These are phyloP conservation scores for Lippia alba DNA, from an alignment of 305 asterid species.

Conservation along the genomic window DNA sequence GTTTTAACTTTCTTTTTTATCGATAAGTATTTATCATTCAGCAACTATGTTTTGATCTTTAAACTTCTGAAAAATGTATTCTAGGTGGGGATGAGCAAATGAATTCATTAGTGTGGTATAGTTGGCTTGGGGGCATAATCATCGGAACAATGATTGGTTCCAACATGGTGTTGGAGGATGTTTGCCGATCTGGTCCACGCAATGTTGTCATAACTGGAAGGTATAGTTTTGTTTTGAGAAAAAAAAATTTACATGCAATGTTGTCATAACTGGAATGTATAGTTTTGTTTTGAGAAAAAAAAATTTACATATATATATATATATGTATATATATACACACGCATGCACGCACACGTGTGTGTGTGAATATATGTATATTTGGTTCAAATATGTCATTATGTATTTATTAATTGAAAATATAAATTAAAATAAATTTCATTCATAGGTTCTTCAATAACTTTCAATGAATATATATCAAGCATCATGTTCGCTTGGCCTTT, in stretches of 20 bases:
- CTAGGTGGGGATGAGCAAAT: conserved; percentile 91
- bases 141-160: conserved; percentile 96
- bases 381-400: no score
- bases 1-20: background rate
- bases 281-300: no score
- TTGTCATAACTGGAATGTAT: conserved; percentile 90
- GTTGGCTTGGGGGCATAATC: conserved; percentile 95
- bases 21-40: background rate
- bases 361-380: no score
- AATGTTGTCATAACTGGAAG: conserved; percentile 96
- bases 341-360: no score
- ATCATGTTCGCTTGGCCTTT: background rate
- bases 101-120: conserved; percentile 87
- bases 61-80: conserved; percentile 19
- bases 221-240: conserved; percentile 23
- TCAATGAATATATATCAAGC: background rate
- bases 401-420: no score
- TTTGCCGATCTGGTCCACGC: conserved; percentile 91
- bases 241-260: no score
- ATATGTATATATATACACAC: no score
- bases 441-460: background rate
- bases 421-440: no score
- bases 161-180: conserved; percentile 94
- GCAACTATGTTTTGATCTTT: conserved; percentile 13
- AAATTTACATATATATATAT: no score